Conservation (phyloP, 805 yeast species). For the Danielia oregonensis region DNA sequence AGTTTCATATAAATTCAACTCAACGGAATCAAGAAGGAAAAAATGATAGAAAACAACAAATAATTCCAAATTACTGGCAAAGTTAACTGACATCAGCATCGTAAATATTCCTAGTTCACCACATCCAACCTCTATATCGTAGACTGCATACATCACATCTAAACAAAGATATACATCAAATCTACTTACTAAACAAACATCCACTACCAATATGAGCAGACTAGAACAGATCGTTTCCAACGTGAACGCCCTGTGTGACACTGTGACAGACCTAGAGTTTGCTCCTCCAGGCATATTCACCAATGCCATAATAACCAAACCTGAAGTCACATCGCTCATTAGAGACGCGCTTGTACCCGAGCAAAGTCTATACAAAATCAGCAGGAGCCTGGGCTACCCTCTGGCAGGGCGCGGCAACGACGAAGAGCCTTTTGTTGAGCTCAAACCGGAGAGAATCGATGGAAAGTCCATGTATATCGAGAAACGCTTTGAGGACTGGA, state of each 20-base stretch:
- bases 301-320: conserved; percentile 53
- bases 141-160: neutral
- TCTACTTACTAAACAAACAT: neutral
- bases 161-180: neutral
- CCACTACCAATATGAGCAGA: neutral
- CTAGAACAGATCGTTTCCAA: conserved; percentile 6
- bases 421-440: conserved; percentile 5
- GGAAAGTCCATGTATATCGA: conserved; percentile 39
- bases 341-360: conserved; percentile 57
- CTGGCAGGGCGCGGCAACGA: conserved; percentile 10
- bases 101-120: too few relatives aligned
- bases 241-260: conserved; percentile 23
- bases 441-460: conserved; percentile 40
- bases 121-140: too few relatives aligned
- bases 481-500: conserved; percentile 27
- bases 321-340: conserved; percentile 52
- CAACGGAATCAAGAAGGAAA: too few relatives aligned
- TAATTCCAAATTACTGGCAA: too few relatives aligned
- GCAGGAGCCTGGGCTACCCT: conserved; percentile 17
- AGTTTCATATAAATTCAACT: too few relatives aligned
- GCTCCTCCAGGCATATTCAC: conserved; percentile 60
- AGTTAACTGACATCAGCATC: too few relatives aligned
- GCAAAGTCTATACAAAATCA: conserved; percentile 45
- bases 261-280: conserved; percentile 44
- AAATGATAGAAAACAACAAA: too few relatives aligned